A percentile compares a stretch with the other conserved stretches of the same genome.
Evolutionary conservation across 2,329 filamentous ascomycete species (phyloP).

Genomic region (Aspergillus quadrilineatus): DNA sequence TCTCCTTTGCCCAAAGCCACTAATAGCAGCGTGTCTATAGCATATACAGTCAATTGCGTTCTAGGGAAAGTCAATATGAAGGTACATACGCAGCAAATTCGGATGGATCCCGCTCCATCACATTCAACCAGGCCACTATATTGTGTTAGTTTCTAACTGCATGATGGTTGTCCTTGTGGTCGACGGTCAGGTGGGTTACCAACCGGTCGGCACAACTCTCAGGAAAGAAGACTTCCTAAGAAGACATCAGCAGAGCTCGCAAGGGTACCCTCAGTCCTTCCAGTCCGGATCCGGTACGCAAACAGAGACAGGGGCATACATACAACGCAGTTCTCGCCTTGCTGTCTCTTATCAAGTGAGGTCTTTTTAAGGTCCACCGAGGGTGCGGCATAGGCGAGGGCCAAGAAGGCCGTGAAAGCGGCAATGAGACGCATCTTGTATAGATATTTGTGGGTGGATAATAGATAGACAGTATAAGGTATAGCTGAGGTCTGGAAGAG

Average conservation of each 20-base stretch:
- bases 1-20: too few species aligned
- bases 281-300: too few species aligned
- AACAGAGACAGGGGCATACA: too few species aligned
- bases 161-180: neutral
- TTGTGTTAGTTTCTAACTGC: neutral
- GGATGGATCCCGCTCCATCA: slow-evolving; percentile 6
- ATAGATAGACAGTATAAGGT: neutral
- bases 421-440: slow-evolving; percentile 12
- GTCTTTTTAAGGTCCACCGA: slow-evolving; percentile 2
- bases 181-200: neutral
- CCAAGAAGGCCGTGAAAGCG: slow-evolving; percentile 8
- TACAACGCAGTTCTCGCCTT: slow-evolving; percentile 11
- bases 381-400: slow-evolving; percentile 12
- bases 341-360: slow-evolving; percentile 7
- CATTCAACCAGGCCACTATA: slow-evolving; percentile 9
- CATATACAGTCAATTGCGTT: too few species aligned
- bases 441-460: neutral
- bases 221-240: slow-evolving; percentile 9
- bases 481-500: neutral
- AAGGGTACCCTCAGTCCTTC: neutral
- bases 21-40: too few species aligned
- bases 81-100: slow-evolving; percentile 13
- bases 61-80: too few species aligned
- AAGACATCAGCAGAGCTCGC: neutral
- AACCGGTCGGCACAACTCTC: slow-evolving; percentile 6